Conservation (phyloP, 768 basidiomycete genomes). For the Lactifluus piperatus region DNA sequence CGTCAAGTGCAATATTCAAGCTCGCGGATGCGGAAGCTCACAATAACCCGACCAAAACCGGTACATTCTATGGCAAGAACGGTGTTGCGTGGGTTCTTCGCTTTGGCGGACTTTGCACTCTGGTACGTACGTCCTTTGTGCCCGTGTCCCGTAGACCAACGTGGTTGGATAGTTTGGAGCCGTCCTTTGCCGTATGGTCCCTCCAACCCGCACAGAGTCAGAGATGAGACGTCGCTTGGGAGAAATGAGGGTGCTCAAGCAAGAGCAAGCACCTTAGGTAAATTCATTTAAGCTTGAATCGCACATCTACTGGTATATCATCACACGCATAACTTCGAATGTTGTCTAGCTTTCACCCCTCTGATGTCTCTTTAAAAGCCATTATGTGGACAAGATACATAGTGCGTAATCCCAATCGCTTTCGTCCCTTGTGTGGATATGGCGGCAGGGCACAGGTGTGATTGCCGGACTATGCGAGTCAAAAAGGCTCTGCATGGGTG, state of each 20-base stretch:
- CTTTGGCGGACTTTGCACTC: conserved; percentile 81
- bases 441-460: conserved; percentile 45
- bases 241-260: conserved; percentile 67
- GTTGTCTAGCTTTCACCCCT: neutral
- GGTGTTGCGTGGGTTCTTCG: conserved; percentile 93
- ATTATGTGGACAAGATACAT: conserved; percentile 32
- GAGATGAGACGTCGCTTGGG: conserved; percentile 77
- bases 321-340: neutral
- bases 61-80: conserved; percentile 68
- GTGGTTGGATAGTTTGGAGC: conserved; percentile 47
- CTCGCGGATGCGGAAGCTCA: conserved; percentile 56
- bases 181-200: conserved; percentile 66
- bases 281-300: neutral
- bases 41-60: conserved; percentile 36
- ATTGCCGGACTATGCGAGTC: conserved; percentile 27
- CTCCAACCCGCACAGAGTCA: conserved; percentile 86
- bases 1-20: conserved; percentile 81
- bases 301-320: conserved; percentile 2
- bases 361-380: neutral
- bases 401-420: conserved; percentile 52
- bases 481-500: conserved; percentile 1
- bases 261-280: conserved; percentile 43
- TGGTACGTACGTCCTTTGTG: conserved; percentile 32
- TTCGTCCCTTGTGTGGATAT: conserved; percentile 34
- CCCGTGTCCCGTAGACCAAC: neutral